Evolutionary conservation across 805 yeast genomes (phyloP).

Genomic region (Candida wancherniae): DNA sequence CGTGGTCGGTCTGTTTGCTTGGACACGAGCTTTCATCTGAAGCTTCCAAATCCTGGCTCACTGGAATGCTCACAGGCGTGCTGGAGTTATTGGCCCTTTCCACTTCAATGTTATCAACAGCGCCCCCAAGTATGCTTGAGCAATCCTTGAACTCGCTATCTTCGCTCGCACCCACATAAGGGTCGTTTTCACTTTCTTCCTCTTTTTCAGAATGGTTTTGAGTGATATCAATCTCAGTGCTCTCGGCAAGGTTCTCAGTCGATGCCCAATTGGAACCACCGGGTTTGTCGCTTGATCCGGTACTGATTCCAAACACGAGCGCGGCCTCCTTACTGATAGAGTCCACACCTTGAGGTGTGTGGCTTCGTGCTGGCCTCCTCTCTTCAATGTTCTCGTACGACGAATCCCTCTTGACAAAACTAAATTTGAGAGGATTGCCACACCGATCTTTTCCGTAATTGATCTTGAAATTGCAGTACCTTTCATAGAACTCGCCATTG

Average conservation of each 20-base stretch:
- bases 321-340: constrained; percentile 34
- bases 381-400: background rate
- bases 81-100: no score
- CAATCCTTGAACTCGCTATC: no score
- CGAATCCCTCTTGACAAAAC: constrained; percentile 38
- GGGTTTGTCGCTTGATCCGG: constrained; percentile 8
- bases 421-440: constrained; percentile 63
- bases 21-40: no score
- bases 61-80: no score
- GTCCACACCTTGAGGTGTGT: constrained; percentile 2
- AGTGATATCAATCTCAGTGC: constrained; percentile 4
- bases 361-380: background rate
- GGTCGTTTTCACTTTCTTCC: constrained; percentile 9
- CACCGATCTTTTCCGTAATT: constrained; percentile 78
- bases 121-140: no score
- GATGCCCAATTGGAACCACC: constrained; percentile 1
- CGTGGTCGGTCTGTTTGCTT: no score
- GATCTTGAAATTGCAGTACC: constrained; percentile 52
- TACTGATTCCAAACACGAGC: constrained; percentile 41
- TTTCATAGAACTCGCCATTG: constrained; percentile 30
- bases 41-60: no score
- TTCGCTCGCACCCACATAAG: constrained; percentile 1
- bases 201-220: constrained; percentile 2
- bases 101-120: no score
- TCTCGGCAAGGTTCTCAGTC: constrained; percentile 4